Evolutionary conservation across 306 rosid genomes (phyloP).

Genomic region (Trifolium repens): DNA sequence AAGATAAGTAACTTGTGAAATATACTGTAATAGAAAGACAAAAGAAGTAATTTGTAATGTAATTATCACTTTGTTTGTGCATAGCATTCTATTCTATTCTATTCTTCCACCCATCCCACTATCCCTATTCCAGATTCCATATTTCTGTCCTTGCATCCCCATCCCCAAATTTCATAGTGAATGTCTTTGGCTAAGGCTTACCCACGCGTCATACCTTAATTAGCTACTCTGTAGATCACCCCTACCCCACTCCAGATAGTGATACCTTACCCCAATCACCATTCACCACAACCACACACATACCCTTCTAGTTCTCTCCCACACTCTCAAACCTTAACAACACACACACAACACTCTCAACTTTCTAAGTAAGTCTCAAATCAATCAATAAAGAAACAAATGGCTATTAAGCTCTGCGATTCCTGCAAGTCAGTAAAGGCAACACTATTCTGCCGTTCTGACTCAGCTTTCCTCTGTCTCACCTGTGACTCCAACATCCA

Average conservation of each 20-base stretch:
- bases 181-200: conserved; percentile 28
- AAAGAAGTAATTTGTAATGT: too few species aligned
- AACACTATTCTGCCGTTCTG: conserved; percentile 84
- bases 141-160: conserved; percentile 2
- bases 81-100: neutral
- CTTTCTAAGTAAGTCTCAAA: neutral
- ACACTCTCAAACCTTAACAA: neutral
- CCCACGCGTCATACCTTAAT: conserved; percentile 30
- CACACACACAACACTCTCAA: conserved; percentile 3
- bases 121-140: neutral
- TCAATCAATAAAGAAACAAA: conserved; percentile 21
- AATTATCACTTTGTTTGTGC: neutral
- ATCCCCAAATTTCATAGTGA: neutral
- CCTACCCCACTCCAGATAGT: conserved; percentile 30
- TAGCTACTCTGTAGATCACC: conserved; percentile 25
- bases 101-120: too few species aligned
- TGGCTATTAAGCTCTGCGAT: conserved; percentile 93
- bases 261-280: conserved; percentile 16
- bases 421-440: conserved; percentile 80
- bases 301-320: neutral
- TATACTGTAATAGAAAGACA: too few species aligned
- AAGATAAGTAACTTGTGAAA: neutral
- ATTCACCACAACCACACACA: conserved; percentile 5
- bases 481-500: conserved; percentile 76
- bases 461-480: conserved; percentile 83